phyloP scores from a whole-genome alignment of 1,284 basidiomycete species.

The Irpex sp. region DNA sequence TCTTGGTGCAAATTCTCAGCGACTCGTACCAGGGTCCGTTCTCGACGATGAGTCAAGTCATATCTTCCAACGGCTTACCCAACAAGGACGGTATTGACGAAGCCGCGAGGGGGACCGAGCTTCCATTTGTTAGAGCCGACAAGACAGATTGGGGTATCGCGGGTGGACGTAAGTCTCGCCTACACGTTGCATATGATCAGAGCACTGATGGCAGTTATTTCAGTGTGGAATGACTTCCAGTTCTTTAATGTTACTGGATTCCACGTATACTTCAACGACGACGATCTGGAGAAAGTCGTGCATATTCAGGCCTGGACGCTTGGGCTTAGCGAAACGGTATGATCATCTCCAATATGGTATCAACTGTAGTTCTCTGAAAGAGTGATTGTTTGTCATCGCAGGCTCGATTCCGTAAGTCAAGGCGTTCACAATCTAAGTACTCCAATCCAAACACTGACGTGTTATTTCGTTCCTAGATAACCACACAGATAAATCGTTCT shows the following conservation, averaged over 20 bases:
- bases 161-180: neutral
- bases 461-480: conserved; percentile 9
- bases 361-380: neutral
- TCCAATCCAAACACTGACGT: neutral
- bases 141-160: neutral
- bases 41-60: conserved; percentile 20
- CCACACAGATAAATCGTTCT: conserved; percentile 20
- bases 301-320: conserved; percentile 28
- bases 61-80: conserved; percentile 18
- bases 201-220: neutral
- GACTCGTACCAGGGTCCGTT: conserved; percentile 14
- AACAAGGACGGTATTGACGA: conserved; percentile 3
- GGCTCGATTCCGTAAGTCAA: neutral
- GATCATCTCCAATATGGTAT: conserved; percentile 2
- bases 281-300: conserved; percentile 18
- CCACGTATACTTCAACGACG: conserved; percentile 25
- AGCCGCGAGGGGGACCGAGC: conserved; percentile 17
- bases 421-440: too few relatives aligned
- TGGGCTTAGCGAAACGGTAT: conserved; percentile 19
- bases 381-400: neutral
- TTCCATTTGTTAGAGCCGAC: conserved; percentile 25
- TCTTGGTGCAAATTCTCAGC: conserved; percentile 14
- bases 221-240: conserved; percentile 19
- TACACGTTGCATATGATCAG: neutral
- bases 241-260: conserved; percentile 28